Evolutionary conservation across 2,329 filamentous ascomycete species (phyloP), one percentile per base, ranked within the genome.

Genomic region (Sporothrix brasiliensis): DNA sequence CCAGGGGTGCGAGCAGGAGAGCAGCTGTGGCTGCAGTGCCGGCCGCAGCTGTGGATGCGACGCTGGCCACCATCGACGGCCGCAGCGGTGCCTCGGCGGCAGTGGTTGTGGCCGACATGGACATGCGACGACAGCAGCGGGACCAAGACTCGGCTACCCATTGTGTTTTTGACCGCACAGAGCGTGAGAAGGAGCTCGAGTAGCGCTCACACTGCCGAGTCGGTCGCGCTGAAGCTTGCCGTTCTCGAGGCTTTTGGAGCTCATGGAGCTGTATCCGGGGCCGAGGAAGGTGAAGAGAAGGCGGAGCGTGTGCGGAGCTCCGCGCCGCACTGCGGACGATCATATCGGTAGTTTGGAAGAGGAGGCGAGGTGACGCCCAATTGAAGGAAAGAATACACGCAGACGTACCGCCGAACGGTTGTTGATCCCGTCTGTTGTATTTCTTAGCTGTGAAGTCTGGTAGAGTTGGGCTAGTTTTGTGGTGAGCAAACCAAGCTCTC

Each of bases 1-100:
- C 79, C 77, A 91, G 84, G 14, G 86, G 84, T 34, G 84, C 83
- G 70, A 88, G 77, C 75, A 83, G 79, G 5, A 66, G n/a, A 0
- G 58, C 68, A 5, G 61, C 53, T 3, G 71, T 41, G 9, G 30
- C 50, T 1, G 60, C 49, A 24, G 56, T 39, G 2, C 9, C 39
- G 1, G 27, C 41, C 19, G 53, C 60, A 7, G 41, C 58, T 9
- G 68, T 11, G 5, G 50, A 21, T 16, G 47, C 44, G 10, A 50
- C 47, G 39, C 24, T 47, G 21, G 60, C 54, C 56, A 58, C 47
- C 67, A 63, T 56, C 1, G 52, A 54, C 14, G 50, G 66, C 34
- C 50, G 39, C 24, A 47, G 50, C 10, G 67, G 53, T 4, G 44
- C 41, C 58, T 61, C 54, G 11, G 66, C 52, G 7, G 39, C 39